Conservation (phyloP, 345 rosid species). For the Physaria fendleri region DNA sequence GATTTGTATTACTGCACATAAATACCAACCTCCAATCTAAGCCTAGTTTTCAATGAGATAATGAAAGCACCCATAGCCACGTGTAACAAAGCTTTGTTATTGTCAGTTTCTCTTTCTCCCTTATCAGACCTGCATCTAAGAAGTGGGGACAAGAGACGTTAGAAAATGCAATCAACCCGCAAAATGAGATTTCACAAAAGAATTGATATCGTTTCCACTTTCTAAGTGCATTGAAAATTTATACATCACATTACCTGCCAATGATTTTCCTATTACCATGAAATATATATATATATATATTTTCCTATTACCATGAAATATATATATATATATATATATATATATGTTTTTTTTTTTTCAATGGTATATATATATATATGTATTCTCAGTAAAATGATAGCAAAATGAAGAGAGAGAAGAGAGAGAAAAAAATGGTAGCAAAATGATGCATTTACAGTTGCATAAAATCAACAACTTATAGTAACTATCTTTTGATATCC, state of each 20-base stretch:
- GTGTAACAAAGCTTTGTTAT: constrained; percentile 39
- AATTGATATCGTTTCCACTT: background rate
- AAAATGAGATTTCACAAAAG: constrained; percentile 6
- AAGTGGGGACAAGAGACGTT: constrained; percentile 17
- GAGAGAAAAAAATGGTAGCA: too few relatives aligned
- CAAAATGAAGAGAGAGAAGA: too few relatives aligned
- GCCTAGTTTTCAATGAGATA: constrained; percentile 51
- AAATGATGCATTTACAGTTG: background rate
- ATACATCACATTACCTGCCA: constrained; percentile 5
- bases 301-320: too few relatives aligned
- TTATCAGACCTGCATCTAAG: constrained; percentile 40
- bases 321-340: too few relatives aligned
- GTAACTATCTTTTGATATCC: constrained; percentile 2
- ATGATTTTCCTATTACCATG: background rate
- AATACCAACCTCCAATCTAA: constrained; percentile 48
- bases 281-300: background rate
- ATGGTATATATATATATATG: too few relatives aligned
- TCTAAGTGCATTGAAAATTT: constrained; percentile 1
- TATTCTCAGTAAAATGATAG: background rate
- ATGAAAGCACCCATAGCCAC: constrained; percentile 66
- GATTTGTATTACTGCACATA: constrained; percentile 3
- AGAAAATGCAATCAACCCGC: constrained; percentile 13
- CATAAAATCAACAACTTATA: background rate
- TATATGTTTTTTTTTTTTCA: too few relatives aligned
- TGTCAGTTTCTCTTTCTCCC: constrained; percentile 41